Base-by-base conservation (phyloP, 2,329 filamentous ascomycete species). In the Volutella citrinella region DNA sequence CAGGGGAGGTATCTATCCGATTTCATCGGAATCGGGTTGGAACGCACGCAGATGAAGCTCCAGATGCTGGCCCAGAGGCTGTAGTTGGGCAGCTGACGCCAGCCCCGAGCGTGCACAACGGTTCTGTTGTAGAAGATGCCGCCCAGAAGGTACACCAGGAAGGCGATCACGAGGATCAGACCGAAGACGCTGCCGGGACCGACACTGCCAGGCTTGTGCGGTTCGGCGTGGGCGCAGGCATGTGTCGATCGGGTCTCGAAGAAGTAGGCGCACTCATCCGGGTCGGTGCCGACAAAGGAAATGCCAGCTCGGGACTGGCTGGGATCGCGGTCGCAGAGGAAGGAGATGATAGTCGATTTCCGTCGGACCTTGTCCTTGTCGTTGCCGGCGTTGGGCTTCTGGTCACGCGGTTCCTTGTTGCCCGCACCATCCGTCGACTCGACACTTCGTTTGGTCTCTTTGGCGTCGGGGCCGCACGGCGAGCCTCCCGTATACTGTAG, bases 51-150 rank as follows among this genome's bases (percentile, higher is more conserved):
- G 53, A 95, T 66, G 59, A 95, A 95, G 49, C 76, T 80, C 65
- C 86, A 82, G 43, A 96, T 86, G 34, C 88, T 84, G 19, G 87
- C 82, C 93, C 93, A 98, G 49, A 96, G 76, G 50, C 78, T 81
- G 67, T 93, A 96, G 66, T 98, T 97, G 33, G 93, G 93, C 49
- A 96, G 69, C 62, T 98, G 93, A 49, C 87, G 80, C 93, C 91
- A 97, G 29, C 93, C 93, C 43, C 93, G 77, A 51, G 95, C 89
- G 60, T 98, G 87, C 64, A 90, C 84, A 38, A 98, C 90, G 19
- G 88, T 94, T 40, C 93, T 80, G 63, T 96, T 91, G 69, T 97
- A 98, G 44, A 95, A 89, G 51, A 95, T 85, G 54, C 93, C 93
- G 49, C 93, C 93, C 22, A 94, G 76, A 35, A 95, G 70, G 63